Percentiles rank a stretch among this genome's conserved stretches.
phyloP scores from a whole-genome alignment of 2,329 filamentous ascomycete genomes.

The Plenodomus lindquistii region DNA sequence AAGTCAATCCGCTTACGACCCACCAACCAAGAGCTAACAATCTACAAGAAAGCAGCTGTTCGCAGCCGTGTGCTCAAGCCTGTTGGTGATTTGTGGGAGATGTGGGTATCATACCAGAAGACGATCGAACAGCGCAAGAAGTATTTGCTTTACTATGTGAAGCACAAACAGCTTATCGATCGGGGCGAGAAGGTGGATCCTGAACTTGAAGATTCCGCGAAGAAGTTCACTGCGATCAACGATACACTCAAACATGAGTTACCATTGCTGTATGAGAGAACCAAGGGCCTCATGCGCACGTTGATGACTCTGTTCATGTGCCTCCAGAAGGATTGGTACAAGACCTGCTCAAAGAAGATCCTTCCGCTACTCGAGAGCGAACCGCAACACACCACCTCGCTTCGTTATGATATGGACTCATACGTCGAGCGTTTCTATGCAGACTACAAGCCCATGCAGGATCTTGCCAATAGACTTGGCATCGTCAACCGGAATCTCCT shows the following conservation, averaged over 20 bases:
- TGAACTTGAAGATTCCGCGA: constrained; percentile 79
- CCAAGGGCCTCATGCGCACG: constrained; percentile 80
- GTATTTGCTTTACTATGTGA: constrained; percentile 85
- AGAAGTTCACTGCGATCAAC: constrained; percentile 89
- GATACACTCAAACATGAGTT: constrained; percentile 92
- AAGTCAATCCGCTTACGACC: constrained; percentile 40
- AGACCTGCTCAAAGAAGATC: constrained; percentile 82
- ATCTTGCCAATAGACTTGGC: constrained; percentile 71
- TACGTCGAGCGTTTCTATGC: constrained; percentile 77
- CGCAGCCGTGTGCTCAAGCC: constrained; percentile 84
- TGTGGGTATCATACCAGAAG: constrained; percentile 81
- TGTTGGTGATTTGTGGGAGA: constrained; percentile 75
- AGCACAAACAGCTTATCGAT: constrained; percentile 75
- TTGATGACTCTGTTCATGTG: constrained; percentile 83
- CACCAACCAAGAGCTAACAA: constrained; percentile 15
- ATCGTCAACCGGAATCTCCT: constrained; percentile 75
- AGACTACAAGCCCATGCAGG: constrained; percentile 72
- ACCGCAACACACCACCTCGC: constrained; percentile 46
- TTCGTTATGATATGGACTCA: constrained; percentile 69
- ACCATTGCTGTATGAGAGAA: constrained; percentile 78
- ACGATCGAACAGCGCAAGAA: constrained; percentile 96
- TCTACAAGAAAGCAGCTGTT: constrained; percentile 62
- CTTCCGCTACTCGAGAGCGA: constrained; percentile 68
- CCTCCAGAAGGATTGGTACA: constrained; percentile 82
- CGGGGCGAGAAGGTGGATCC: constrained; percentile 84